Percentiles rank a stretch among this genome's conserved stretches.
These are phyloP conservation scores for Microsporum ferrugineum DNA, from an alignment of 2,329 filamentous ascomycete genomes.

Conservation along the genomic window DNA sequence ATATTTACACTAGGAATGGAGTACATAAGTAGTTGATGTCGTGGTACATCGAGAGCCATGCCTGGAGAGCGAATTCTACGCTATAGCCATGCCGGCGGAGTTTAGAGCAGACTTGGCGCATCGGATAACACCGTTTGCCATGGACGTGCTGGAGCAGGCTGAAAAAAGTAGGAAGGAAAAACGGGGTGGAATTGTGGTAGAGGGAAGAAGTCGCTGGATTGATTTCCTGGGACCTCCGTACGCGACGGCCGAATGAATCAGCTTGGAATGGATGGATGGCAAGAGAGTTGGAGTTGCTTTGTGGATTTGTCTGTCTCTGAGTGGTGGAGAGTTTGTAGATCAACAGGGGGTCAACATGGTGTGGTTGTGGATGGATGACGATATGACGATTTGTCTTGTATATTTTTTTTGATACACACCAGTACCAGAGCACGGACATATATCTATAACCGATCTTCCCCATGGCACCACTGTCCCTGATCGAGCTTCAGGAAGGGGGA, in stretches of 20 bases:
- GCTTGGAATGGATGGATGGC: neutral
- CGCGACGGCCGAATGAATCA: neutral
- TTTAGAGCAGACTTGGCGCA: neutral
- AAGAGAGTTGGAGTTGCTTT: neutral
- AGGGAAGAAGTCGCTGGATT: no score
- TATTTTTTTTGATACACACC: no score
- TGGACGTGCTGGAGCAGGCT: neutral
- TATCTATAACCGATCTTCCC: no score
- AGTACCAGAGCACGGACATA: no score
- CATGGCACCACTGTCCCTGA: no score
- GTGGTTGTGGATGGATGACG: neutral
- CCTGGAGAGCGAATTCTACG: no score
- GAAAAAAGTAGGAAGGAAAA: no score
- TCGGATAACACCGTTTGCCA: neutral
- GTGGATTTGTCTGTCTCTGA: neutral
- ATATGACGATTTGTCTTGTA: neutral
- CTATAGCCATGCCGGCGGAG: neutral
- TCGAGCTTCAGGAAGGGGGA: no score
- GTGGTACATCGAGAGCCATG: neutral
- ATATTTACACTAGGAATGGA: no score
- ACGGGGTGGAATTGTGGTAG: no score
- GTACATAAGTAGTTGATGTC: neutral
- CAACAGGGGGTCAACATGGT: neutral
- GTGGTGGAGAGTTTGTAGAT: conserved; percentile 2
- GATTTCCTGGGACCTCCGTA: no score